Base-by-base conservation (phyloP, 2,329 filamentous ascomycete genomes). In the Penicillium sp. region DNA sequence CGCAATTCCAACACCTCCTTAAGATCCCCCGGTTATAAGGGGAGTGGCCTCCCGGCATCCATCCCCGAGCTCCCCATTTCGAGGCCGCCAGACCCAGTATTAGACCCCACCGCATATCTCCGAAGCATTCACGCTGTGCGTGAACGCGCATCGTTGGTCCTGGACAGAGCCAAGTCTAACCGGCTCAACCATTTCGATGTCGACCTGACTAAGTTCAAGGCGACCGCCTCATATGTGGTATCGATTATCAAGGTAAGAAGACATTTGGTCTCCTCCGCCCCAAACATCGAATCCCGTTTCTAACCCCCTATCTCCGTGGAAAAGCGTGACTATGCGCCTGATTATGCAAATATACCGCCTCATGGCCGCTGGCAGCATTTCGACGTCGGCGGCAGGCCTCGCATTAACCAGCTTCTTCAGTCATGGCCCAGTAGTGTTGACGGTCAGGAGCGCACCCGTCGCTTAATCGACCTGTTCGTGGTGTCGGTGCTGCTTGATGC, bases 21-120 rank as follows among this genome's bases (percentile, higher is more conserved):
- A 54, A 77, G 73, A 59, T 78, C 77, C 9, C 76, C 78, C 47
- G 70, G 72, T 50, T 72, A 69, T 47, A 75, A 70, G 54, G 74
- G 71, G 58, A 72, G 73, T 50, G 71, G 77, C 56, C 68, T 72
- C 43, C 75, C 75, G 29, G 70, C 70, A 10, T 70, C 76, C 51
- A 80, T 91, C 58, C 83, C 86, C 60, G 88, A 90, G 70, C 79
- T 95, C 63, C 82, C 89, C 56, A 81, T 97, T 42, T 88, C 92
- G 43, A 86, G 83, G 64, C 84, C 90, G 13, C 91, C 92, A 25
- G 91, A 97, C 72, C 91, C 92, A 63, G 80, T 86, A 54, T 78
- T 92, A 60, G 89, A 97, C 68, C 91, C 92, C 18, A 89, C 87
- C 23, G 91, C 85, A 53, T 97, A 97, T 72, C 81, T 98, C 63